Percentiles rank a stretch among this genome's conserved stretches.
Evolutionary conservation across 371 early-diverging fungal genomes (phyloP).

Genomic region (Mycotypha africana): DNA sequence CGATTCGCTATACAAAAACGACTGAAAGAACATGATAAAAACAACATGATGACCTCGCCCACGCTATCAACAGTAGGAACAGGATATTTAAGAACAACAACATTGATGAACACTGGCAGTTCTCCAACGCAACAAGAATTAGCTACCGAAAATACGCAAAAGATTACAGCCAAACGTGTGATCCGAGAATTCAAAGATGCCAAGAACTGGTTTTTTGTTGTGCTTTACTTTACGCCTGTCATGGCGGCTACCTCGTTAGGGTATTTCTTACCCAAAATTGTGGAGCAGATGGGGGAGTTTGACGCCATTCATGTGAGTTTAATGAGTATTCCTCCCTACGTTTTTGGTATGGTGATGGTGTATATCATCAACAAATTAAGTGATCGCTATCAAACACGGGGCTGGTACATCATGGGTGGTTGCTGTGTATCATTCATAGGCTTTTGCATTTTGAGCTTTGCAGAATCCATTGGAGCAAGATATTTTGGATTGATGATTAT

Average conservation of each 20-base stretch:
- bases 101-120: no score
- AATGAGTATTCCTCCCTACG: slow-evolving; percentile 44
- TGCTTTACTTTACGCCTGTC: slow-evolving; percentile 44
- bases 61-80: background rate
- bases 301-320: slow-evolving; percentile 43
- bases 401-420: slow-evolving; percentile 42
- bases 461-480: slow-evolving; percentile 27
- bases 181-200: slow-evolving; percentile 26
- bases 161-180: slow-evolving; percentile 15
- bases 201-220: slow-evolving; percentile 39
- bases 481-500: slow-evolving; percentile 46
- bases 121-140: slow-evolving; percentile 1
- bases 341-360: slow-evolving; percentile 41
- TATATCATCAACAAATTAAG: slow-evolving; percentile 31
- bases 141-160: slow-evolving; percentile 5
- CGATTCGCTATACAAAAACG: slow-evolving; percentile 17
- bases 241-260: slow-evolving; percentile 48
- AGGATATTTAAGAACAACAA: no score
- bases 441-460: slow-evolving; percentile 36
- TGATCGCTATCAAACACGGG: slow-evolving; percentile 26
- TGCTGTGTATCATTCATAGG: slow-evolving; percentile 31
- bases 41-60: no score
- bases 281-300: slow-evolving; percentile 37
- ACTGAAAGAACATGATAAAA: no score
- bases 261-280: slow-evolving; percentile 44